Evolutionary conservation across 768 basidiomycete species (phyloP).

Genomic region (Mycena olivaceomarginata): DNA sequence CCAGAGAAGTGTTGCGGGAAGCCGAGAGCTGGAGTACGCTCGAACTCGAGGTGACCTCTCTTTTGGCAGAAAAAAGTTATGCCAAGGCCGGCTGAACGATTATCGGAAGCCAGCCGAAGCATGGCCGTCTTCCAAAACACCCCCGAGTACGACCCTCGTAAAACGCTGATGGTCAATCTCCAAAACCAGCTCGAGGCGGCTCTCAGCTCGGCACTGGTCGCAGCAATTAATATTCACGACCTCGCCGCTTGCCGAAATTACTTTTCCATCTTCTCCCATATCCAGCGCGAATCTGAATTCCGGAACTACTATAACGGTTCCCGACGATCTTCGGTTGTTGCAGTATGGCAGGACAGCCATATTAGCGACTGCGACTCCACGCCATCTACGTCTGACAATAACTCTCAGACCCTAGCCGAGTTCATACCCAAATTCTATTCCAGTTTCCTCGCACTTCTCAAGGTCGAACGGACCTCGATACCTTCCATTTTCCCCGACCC

Average conservation of each 20-base stretch:
- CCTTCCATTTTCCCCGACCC: slow-evolving; percentile 94
- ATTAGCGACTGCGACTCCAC: slow-evolving; percentile 72
- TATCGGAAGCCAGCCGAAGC: slow-evolving; percentile 91
- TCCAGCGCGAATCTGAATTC: slow-evolving; percentile 95
- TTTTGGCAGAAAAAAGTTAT: slow-evolving; percentile 88
- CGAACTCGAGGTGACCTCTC: slow-evolving; percentile 92
- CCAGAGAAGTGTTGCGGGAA: slow-evolving; percentile 92
- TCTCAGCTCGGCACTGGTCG: slow-evolving; percentile 92
- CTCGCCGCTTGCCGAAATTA: slow-evolving; percentile 84
- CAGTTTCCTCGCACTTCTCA: slow-evolving; percentile 79
- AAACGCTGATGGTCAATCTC: slow-evolving; percentile 91
- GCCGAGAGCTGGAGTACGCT: slow-evolving; percentile 98
- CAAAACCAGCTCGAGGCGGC: slow-evolving; percentile 98
- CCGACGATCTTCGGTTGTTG: slow-evolving; percentile 77
- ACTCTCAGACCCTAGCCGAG: slow-evolving; percentile 68
- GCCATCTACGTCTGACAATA: slow-evolving; percentile 43
- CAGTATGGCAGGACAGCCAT: slow-evolving; percentile 79
- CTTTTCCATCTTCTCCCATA: slow-evolving; percentile 91
- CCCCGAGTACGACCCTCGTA: slow-evolving; percentile 91
- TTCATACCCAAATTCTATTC: slow-evolving; percentile 88
- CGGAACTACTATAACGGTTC: slow-evolving; percentile 96
- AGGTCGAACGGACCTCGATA: slow-evolving; percentile 83
- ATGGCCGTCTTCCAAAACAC: slow-evolving; percentile 97
- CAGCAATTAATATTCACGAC: slow-evolving; percentile 89
- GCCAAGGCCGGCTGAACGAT: slow-evolving; percentile 94